Evolutionary conservation across 176 grass and related monocot genomes (phyloP).

Genomic region (Bolboschoenus planiculmis): DNA sequence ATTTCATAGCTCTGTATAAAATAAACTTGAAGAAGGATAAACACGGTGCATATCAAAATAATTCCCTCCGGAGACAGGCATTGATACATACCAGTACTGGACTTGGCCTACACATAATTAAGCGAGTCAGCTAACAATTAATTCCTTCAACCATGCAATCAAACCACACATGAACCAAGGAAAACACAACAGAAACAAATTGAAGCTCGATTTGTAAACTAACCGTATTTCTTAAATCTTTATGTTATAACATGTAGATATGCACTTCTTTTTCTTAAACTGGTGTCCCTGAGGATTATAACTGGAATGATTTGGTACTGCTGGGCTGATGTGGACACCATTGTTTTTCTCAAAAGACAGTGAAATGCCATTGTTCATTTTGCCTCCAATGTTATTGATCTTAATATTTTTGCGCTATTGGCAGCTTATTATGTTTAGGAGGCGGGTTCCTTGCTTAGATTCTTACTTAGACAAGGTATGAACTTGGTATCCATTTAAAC

Average conservation of each 20-base stretch:
- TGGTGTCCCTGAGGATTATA: neutral
- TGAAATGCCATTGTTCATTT: neutral
- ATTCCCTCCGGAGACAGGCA: neutral
- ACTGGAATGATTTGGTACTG: neutral
- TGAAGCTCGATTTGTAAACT: neutral
- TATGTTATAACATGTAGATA: conserved; percentile 1
- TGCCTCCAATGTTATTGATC: conserved; percentile 8
- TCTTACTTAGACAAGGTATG: conserved; percentile 97
- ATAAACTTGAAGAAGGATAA: neutral
- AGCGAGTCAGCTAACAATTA: neutral
- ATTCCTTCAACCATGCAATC: neutral
- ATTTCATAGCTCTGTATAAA: neutral
- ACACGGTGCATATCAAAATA: neutral
- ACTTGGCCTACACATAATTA: neutral
- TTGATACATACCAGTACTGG: neutral
- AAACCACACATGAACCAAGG: neutral
- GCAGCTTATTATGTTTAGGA: conserved; percentile 99
- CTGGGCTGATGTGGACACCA: neutral
- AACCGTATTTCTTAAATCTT: neutral
- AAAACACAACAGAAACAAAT: neutral
- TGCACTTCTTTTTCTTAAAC: neutral
- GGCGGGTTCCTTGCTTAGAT: conserved; percentile 91
- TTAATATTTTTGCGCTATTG: conserved; percentile 24
- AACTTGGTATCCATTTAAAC: neutral
- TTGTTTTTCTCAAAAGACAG: neutral